Conservation (phyloP, 441 rosid genomes). For the Rhodomyrtus psidioides region DNA sequence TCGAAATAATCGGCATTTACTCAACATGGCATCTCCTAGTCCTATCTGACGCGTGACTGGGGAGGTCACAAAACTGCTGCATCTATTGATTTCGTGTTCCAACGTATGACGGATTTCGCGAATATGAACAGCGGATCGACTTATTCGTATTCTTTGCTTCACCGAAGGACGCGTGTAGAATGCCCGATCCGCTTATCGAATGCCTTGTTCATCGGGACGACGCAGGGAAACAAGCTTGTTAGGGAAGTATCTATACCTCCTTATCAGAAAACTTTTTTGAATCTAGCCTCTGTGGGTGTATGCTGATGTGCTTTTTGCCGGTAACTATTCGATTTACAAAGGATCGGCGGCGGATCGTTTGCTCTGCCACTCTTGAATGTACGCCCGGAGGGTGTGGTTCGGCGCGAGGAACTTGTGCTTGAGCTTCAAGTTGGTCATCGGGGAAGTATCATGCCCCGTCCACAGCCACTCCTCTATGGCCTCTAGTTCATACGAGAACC, state of each 20-base stretch:
- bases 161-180: background rate
- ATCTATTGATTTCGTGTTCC: background rate
- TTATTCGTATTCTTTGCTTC: background rate
- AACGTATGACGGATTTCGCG: background rate
- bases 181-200: background rate
- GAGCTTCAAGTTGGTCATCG: constrained; percentile 61
- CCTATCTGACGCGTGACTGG: background rate
- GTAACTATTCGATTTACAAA: background rate
- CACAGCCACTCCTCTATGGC: constrained; percentile 69
- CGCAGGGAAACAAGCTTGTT: background rate
- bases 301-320: background rate
- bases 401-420: constrained; percentile 54
- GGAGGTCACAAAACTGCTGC: background rate
- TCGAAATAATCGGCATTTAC: too few relatives aligned
- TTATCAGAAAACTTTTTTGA: background rate
- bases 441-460: constrained; percentile 67
- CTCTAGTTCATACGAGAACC: constrained; percentile 72
- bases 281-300: background rate
- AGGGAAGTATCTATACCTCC: background rate
- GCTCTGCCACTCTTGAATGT: constrained; percentile 61
- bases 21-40: too few relatives aligned
- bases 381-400: constrained; percentile 61
- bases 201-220: background rate
- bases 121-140: background rate
- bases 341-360: constrained; percentile 8